Evolutionary conservation across 495 filamentous ascomycete genomes (phyloP).

Genomic region (Hypomontagnella monticulosa): DNA sequence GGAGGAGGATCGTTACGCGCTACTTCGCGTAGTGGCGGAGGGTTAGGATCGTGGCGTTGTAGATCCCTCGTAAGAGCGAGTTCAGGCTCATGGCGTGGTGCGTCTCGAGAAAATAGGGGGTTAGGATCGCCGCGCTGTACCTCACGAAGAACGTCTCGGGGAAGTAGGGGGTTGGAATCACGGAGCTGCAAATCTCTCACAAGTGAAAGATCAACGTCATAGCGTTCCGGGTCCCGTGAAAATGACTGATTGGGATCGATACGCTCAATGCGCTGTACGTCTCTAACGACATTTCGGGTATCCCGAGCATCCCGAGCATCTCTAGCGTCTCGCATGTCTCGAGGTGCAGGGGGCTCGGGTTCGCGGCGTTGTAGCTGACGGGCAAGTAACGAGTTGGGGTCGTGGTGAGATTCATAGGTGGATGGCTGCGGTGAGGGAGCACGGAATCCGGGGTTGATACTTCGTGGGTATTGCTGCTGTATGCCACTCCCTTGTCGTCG

Average conservation of each 20-base stretch:
- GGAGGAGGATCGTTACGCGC: conserved; percentile 62
- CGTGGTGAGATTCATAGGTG: conserved; percentile 88
- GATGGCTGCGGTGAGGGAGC: conserved; percentile 70
- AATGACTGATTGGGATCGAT: conserved; percentile 14
- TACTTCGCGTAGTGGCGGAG: conserved; percentile 57
- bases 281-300: background rate
- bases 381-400: conserved; percentile 75
- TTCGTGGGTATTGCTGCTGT: conserved; percentile 78
- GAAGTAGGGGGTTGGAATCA: conserved; percentile 7
- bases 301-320: conserved; percentile 12
- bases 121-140: conserved; percentile 4
- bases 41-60: conserved; percentile 23
- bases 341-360: conserved; percentile 13
- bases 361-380: conserved; percentile 34
- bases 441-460: conserved; percentile 93
- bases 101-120: background rate
- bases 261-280: conserved; percentile 11
- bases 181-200: conserved; percentile 18
- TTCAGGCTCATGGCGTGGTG: conserved; percentile 12
- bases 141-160: conserved; percentile 16
- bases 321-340: conserved; percentile 11
- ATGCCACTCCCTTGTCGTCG: conserved; percentile 16
- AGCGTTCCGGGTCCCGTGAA: conserved; percentile 19
- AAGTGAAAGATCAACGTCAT: conserved; percentile 4
- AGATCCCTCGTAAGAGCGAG: conserved; percentile 4